A percentile compares a stretch with the other conserved stretches of the same genome.
Evolutionary conservation across 106 monocot species (phyloP).

Genomic region (Hemerocallis citrina): DNA sequence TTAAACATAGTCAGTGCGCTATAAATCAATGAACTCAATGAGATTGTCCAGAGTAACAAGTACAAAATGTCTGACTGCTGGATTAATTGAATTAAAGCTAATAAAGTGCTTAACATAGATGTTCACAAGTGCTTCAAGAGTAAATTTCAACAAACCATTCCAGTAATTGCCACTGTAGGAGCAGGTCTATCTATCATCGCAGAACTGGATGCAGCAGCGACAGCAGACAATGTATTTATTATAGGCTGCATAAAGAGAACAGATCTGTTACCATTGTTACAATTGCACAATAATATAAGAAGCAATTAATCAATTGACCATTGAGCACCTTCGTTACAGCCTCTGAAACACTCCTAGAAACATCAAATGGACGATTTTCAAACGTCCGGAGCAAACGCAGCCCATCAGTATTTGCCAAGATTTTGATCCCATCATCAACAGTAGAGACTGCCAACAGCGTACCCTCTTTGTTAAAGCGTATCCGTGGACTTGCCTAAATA

Average conservation of each 20-base stretch:
- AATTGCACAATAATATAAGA: background rate
- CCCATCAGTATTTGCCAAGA: slow-evolving; percentile 83
- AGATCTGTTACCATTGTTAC: background rate
- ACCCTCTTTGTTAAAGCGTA: slow-evolving; percentile 83
- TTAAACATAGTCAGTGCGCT: background rate
- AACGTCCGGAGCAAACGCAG: slow-evolving; percentile 49
- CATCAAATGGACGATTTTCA: slow-evolving; percentile 59
- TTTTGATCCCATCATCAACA: slow-evolving; percentile 71
- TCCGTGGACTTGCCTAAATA: slow-evolving; percentile 58
- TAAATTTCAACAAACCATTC: slow-evolving; percentile 33
- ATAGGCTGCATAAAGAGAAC: slow-evolving; percentile 42
- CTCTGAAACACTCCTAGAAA: slow-evolving; percentile 29
- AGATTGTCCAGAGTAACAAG: background rate
- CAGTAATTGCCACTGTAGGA: slow-evolving; percentile 35
- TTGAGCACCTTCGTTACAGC: slow-evolving; percentile 38
- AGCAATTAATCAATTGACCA: background rate
- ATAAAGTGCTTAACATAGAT: background rate
- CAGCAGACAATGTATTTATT: slow-evolving; percentile 49
- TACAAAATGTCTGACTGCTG: background rate
- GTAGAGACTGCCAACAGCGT: slow-evolving; percentile 74
- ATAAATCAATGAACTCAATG: background rate
- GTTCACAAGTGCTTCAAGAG: background rate
- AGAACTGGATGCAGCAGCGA: slow-evolving; percentile 27
- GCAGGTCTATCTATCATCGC: slow-evolving; percentile 47
- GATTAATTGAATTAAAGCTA: background rate